Conservation (phyloP, 805 yeast genomes). For the Wickerhamiella nectarea region DNA sequence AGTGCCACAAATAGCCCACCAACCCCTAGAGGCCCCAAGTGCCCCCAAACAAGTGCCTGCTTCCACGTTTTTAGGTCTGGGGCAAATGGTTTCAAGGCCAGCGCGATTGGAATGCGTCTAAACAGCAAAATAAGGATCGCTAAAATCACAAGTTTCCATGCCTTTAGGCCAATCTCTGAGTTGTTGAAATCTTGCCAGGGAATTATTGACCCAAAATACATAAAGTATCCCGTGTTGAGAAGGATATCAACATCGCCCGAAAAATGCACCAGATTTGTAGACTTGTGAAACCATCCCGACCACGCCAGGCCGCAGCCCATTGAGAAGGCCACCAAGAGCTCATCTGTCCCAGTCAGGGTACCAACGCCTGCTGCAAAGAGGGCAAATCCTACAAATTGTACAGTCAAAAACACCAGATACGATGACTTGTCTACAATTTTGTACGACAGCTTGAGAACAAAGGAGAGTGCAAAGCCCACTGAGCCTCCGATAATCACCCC, state of each 20-base stretch:
- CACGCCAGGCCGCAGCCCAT: conserved; percentile 65
- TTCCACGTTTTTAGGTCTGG: conserved; percentile 52
- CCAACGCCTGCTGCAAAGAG: conserved; percentile 48
- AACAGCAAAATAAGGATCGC: conserved; percentile 25
- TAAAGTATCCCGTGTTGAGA: conserved; percentile 51
- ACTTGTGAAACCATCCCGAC: conserved; percentile 52
- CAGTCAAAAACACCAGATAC: conserved; percentile 39
- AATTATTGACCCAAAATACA: conserved; percentile 54
- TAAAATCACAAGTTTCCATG: conserved; percentile 26
- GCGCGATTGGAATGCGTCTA: conserved; percentile 26
- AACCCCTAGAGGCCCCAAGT: conserved; percentile 66
- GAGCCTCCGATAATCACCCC: conserved; percentile 49
- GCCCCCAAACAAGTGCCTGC: conserved; percentile 60
- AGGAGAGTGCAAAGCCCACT: conserved; percentile 29
- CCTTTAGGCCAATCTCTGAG: conserved; percentile 18
- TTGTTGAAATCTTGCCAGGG: conserved; percentile 54
- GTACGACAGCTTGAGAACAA: conserved; percentile 37
- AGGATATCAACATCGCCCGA: conserved; percentile 53
- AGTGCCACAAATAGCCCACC: conserved; percentile 47
- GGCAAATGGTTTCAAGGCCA: conserved; percentile 40
- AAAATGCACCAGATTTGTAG: conserved; percentile 47
- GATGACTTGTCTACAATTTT: conserved; percentile 26
- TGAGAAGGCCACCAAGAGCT: conserved; percentile 54
- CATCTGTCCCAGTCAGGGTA: conserved; percentile 57
- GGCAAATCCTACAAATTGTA: conserved; percentile 25